Percentiles rank a stretch among this genome's conserved stretches.
Evolutionary conservation across 345 rosid genomes (phyloP).

Genomic region (Eucalyptus erythrocorys): DNA sequence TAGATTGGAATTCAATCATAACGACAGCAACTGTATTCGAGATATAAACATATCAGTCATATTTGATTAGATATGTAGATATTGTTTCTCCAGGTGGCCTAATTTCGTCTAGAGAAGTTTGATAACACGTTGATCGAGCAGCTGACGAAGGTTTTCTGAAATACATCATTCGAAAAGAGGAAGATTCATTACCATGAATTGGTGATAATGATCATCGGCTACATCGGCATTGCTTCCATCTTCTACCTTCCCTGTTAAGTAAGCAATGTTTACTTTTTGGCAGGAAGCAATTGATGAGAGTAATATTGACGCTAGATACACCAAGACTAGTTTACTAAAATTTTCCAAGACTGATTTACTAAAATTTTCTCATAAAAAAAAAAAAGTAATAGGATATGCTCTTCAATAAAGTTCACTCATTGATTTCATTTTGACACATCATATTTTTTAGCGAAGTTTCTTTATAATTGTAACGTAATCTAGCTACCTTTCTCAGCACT

Average conservation of each 20-base stretch:
- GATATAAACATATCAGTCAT: background rate
- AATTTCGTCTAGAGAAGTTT: background rate
- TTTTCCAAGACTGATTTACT: background rate
- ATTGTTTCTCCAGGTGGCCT: background rate
- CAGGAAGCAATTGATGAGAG: background rate
- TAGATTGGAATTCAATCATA: background rate
- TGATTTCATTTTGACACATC: background rate
- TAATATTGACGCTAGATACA: background rate
- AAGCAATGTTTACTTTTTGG: background rate
- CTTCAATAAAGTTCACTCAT: background rate
- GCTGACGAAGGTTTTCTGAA: background rate
- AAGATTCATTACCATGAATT: background rate
- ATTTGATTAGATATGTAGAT: background rate
- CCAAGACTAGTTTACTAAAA: background rate
- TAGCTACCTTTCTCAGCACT: background rate
- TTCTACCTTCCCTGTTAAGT: background rate
- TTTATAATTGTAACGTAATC: background rate
- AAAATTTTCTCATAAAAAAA: background rate
- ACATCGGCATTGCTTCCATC: slow-evolving; percentile 13
- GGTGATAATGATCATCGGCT: slow-evolving; percentile 8
- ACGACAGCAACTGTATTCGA: background rate
- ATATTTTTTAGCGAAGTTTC: background rate
- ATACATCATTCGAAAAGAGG: background rate
- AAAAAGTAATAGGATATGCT: background rate
- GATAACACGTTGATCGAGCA: background rate